Conservation (phyloP, 164 flowering plant species). For the Berberis vulgaris region DNA sequence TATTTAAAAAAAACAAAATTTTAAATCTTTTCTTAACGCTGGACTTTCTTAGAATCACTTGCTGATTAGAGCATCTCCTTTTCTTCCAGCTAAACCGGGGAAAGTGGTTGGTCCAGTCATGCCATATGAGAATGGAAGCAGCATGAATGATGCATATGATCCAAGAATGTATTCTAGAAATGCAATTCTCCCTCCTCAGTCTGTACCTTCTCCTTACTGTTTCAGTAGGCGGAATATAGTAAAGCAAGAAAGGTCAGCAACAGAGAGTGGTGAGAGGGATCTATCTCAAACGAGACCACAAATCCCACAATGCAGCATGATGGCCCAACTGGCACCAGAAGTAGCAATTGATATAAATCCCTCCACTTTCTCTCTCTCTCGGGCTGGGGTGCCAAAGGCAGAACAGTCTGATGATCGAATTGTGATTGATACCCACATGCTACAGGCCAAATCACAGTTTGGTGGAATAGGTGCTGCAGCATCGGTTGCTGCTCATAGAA, state of each 20-base stretch:
- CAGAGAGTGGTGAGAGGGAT: constrained; percentile 22
- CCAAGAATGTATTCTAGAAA: constrained; percentile 36
- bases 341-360: constrained; percentile 58
- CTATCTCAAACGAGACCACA: constrained; percentile 26
- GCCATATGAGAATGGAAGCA: constrained; percentile 38
- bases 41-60: neutral
- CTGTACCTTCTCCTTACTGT: constrained; percentile 32
- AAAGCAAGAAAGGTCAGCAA: constrained; percentile 30
- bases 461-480: constrained; percentile 31
- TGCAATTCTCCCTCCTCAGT: constrained; percentile 34
- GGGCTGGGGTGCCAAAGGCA: constrained; percentile 27
- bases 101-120: constrained; percentile 52
- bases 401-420: constrained; percentile 31
- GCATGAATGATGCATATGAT: constrained; percentile 41
- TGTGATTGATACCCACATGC: constrained; percentile 38
- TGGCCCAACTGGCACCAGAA: constrained; percentile 49
- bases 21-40: neutral
- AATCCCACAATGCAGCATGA: constrained; percentile 32
- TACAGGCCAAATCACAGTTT: constrained; percentile 54
- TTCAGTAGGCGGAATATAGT: constrained; percentile 24
- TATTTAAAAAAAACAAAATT: neutral
- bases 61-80: neutral
- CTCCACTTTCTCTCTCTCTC: constrained; percentile 43
- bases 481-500: constrained; percentile 44
- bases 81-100: constrained; percentile 55